A percentile compares a stretch with the other conserved stretches of the same genome.
Conservation (phyloP, 2,329 filamentous ascomycete genomes). For the Cordyceps tenuipes region DNA sequence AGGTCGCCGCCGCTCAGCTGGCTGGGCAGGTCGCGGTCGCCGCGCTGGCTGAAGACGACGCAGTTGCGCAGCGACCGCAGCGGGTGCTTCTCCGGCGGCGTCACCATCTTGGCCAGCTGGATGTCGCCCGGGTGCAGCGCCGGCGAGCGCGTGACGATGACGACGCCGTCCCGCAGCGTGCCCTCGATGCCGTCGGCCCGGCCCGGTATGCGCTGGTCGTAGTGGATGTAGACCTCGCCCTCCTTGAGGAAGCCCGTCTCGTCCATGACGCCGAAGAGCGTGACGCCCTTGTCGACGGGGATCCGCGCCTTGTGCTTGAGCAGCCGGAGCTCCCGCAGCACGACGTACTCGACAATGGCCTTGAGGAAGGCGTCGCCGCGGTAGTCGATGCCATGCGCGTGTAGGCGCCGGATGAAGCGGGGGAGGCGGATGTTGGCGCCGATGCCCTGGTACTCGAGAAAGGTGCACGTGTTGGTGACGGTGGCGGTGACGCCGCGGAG, state of each 20-base stretch:
- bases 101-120: constrained; percentile 54
- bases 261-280: constrained; percentile 76
- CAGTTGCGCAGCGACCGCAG: constrained; percentile 60
- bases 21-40: constrained; percentile 66
- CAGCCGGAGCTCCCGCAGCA: constrained; percentile 62
- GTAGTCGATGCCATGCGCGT: constrained; percentile 54
- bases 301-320: constrained; percentile 76
- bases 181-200: constrained; percentile 20
- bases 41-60: constrained; percentile 67
- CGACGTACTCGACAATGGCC: constrained; percentile 59
- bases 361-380: constrained; percentile 60
- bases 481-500: constrained; percentile 52
- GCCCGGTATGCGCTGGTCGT: constrained; percentile 30
- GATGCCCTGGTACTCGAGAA: constrained; percentile 55
- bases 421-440: constrained; percentile 52
- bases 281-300: constrained; percentile 60
- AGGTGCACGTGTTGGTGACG: constrained; percentile 54
- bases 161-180: constrained; percentile 27
- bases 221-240: constrained; percentile 59
- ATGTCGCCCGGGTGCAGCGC: constrained; percentile 77
- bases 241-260: constrained; percentile 62
- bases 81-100: constrained; percentile 52
- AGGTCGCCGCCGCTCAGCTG: constrained; percentile 74
- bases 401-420: constrained; percentile 51
- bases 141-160: constrained; percentile 70